Percentiles rank a stretch among this genome's conserved stretches.
Evolutionary conservation across 106 monocot species (phyloP).

Genomic region (Amphibolis antarctica): DNA sequence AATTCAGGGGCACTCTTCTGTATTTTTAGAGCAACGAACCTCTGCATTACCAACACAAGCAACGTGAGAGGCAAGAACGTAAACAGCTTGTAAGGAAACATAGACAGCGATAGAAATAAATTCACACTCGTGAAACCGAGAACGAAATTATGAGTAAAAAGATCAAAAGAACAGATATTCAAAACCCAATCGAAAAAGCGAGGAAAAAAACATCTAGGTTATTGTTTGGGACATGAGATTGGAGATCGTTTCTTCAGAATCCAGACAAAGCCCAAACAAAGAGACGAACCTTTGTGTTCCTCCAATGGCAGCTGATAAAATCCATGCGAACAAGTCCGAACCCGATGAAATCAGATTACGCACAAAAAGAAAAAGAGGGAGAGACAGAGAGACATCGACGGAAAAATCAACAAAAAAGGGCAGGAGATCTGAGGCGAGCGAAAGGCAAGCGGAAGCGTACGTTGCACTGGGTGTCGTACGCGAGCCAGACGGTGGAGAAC

Average conservation of each 20-base stretch:
- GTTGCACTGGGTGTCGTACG: constrained; percentile 40
- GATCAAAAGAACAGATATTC: no score
- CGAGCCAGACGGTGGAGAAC: constrained; percentile 95
- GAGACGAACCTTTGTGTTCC: neutral
- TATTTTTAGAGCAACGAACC: constrained; percentile 87
- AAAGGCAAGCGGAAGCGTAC: neutral
- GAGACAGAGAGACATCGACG: neutral
- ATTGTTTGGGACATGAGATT: no score
- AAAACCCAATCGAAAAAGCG: neutral
- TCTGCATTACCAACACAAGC: constrained; percentile 24
- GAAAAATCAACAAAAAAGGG: neutral
- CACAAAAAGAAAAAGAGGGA: neutral
- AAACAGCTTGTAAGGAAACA: neutral
- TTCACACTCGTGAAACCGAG: no score
- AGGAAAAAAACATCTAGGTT: neutral
- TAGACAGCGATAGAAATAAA: neutral
- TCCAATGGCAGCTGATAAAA: no score
- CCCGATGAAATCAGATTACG: neutral
- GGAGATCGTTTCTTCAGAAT: neutral
- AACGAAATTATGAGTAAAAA: neutral
- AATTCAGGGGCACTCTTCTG: constrained; percentile 83
- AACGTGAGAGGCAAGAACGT: neutral
- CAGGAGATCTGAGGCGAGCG: neutral
- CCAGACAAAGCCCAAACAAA: neutral
- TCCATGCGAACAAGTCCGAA: no score